These are phyloP conservation scores for Boletellus sp. DNA, from an alignment of 1,284 basidiomycete genomes.

Conservation along the genomic window DNA sequence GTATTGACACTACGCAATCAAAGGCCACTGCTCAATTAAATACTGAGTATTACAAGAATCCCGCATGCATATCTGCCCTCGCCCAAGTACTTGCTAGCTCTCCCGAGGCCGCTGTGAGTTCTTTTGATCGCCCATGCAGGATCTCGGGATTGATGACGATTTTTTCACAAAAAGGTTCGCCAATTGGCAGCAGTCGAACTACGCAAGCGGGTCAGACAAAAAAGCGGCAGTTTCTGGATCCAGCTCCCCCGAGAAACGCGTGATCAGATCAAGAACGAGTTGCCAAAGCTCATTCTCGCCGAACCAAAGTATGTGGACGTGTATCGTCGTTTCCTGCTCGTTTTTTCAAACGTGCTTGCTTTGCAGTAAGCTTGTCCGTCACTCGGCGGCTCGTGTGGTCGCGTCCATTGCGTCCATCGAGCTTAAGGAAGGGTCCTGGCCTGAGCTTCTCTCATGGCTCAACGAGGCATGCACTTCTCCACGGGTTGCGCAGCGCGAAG, in stretches of 20 bases:
- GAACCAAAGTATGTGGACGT: constrained; percentile 68
- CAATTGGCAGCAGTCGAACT: constrained; percentile 99
- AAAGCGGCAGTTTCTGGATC: constrained; percentile 84
- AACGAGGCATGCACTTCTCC: constrained; percentile 74
- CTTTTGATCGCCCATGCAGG: constrained; percentile 5
- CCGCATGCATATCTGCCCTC: constrained; percentile 88
- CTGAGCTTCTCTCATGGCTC: constrained; percentile 86
- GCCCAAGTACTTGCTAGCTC: constrained; percentile 86
- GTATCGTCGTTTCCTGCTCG: background rate
- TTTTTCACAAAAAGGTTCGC: constrained; percentile 63
- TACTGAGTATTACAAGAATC: constrained; percentile 88
- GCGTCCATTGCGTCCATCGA: constrained; percentile 93
- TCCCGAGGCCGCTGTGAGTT: constrained; percentile 66
- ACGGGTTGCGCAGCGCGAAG: constrained; percentile 79
- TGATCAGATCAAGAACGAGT: constrained; percentile 80
- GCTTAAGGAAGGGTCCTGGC: constrained; percentile 81
- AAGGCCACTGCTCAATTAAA: constrained; percentile 92
- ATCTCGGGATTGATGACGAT: constrained; percentile 8
- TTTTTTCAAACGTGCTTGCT: constrained; percentile 8
- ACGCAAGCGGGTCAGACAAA: constrained; percentile 84
- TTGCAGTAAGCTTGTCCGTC: constrained; percentile 79
- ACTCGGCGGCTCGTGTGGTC: constrained; percentile 88
- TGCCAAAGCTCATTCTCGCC: constrained; percentile 76
- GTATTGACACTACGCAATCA: constrained; percentile 4
- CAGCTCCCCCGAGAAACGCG: constrained; percentile 70